Evolutionary conservation across 2,329 filamentous ascomycete species (phyloP).

Genomic region (Fusarium nodosum): DNA sequence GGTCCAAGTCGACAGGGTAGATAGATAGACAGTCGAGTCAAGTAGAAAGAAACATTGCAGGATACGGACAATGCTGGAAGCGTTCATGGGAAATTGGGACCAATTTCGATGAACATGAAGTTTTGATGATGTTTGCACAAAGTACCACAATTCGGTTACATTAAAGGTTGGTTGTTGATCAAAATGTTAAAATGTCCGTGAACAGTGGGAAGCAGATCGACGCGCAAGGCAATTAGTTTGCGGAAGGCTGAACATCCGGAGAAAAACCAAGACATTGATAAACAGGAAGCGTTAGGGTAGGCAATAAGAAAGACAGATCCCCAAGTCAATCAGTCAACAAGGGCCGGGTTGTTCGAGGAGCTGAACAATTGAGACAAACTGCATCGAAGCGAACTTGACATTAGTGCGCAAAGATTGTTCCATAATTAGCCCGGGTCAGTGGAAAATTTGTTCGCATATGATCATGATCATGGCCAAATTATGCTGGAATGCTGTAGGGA

Average conservation of each 20-base stretch:
- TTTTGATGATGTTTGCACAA: neutral
- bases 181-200: conserved; percentile 12
- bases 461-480: conserved; percentile 37
- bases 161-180: conserved; percentile 10
- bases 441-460: conserved; percentile 29
- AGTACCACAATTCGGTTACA: conserved; percentile 7
- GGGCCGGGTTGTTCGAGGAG: conserved; percentile 28
- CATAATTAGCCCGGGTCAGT: conserved; percentile 47
- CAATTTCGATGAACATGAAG: conserved; percentile 1
- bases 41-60: conserved; percentile 19
- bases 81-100: conserved; percentile 1
- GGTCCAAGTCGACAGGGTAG: conserved; percentile 29
- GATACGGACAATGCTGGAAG: neutral
- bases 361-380: conserved; percentile 25
- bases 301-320: conserved; percentile 23
- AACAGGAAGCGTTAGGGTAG: conserved; percentile 27
- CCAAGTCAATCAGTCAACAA: conserved; percentile 16
- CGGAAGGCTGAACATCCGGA: conserved; percentile 39
- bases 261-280: conserved; percentile 2
- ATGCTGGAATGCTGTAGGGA: conserved; percentile 30
- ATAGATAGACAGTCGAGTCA: conserved; percentile 12
- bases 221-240: conserved; percentile 18
- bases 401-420: conserved; percentile 26
- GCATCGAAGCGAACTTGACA: conserved; percentile 13
- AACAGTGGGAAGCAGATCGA: conserved; percentile 17